Evolutionary conservation across 345 rosid species (phyloP), one percentile per base, ranked within the genome.

Genomic region (Hevea brasiliensis): DNA sequence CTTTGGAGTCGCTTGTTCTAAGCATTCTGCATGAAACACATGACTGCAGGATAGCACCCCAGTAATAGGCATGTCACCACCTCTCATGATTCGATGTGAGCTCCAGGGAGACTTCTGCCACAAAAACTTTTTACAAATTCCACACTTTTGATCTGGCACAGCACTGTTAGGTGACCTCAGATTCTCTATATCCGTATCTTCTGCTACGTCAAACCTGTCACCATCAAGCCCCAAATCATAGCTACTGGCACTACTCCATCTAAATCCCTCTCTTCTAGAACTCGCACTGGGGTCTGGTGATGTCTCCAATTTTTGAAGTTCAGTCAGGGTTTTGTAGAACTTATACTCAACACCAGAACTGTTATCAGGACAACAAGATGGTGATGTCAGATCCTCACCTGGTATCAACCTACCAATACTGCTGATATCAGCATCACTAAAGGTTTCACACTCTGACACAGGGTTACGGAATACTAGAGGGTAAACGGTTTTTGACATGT

Each of bases 31-130:
- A 76, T 94, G 98, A 80, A 84, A 94, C 57, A 90, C 89, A 27
- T 94, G 98, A 62, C 92, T 80, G 74, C 97, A 94, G 6, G 92
- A 85, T 61, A 94, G 83, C n/a, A 94, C 81, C 32, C 96, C 96
- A 47, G 97, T 87, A 37, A 75, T 77, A 35, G 96, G 97, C 94
- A 90, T 86, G 79, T 92, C 97, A 40, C 85, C 66, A 48, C 89
- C 84, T 83, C 91, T 89, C 80, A 94, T 35, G 56, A 90, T 88
- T 56, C 93, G 87, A 54, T 85, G 79, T 2, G 96, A 88, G 74
- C 93, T 84, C 97, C 98, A 94, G 24, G 96, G 96, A 7, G 98
- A 94, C 72, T 80, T 94, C 76, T 92, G 92, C 71, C 80, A 83
- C 74, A 92, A 54, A 37, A 83, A 81, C 61, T 89, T 94, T 48